Percentiles rank a stretch among this genome's conserved stretches.
Evolutionary conservation across 805 yeast genomes (phyloP).

Genomic region (Vanderwaltozyma yarrowii): DNA sequence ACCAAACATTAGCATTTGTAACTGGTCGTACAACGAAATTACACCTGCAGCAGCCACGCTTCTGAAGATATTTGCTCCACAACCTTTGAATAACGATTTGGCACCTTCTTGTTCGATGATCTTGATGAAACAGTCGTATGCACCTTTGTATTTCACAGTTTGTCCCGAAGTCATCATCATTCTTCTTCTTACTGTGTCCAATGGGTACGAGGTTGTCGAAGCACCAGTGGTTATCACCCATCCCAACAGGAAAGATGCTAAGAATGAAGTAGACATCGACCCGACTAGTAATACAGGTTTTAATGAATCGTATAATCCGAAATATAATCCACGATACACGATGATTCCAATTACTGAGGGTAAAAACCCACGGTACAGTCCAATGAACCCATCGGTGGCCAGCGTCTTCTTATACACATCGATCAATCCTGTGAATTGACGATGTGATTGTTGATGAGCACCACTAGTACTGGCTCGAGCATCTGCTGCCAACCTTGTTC

Average conservation of each 20-base stretch:
- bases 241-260: slow-evolving; percentile 87
- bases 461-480: slow-evolving; percentile 72
- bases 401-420: slow-evolving; percentile 91
- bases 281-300: slow-evolving; percentile 89
- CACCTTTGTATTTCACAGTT: slow-evolving; percentile 87
- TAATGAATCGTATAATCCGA: slow-evolving; percentile 88
- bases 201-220: slow-evolving; percentile 93
- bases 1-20: slow-evolving; percentile 84
- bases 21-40: slow-evolving; percentile 88
- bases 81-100: slow-evolving; percentile 86
- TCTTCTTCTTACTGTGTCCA: slow-evolving; percentile 96
- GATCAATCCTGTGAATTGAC: slow-evolving; percentile 88
- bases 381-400: slow-evolving; percentile 88
- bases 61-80: slow-evolving; percentile 97
- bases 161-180: slow-evolving; percentile 99
- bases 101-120: slow-evolving; percentile 89
- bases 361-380: slow-evolving; percentile 95
- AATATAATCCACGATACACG: slow-evolving; percentile 96
- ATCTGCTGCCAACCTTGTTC: slow-evolving; percentile 96
- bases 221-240: slow-evolving; percentile 96
- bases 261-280: slow-evolving; percentile 80
- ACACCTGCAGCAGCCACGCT: slow-evolving; percentile 99
- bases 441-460: slow-evolving; percentile 20
- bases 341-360: slow-evolving; percentile 91
- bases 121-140: slow-evolving; percentile 77